Conservation (phyloP, 768 basidiomycete genomes). For the Amyloporia xantha region DNA sequence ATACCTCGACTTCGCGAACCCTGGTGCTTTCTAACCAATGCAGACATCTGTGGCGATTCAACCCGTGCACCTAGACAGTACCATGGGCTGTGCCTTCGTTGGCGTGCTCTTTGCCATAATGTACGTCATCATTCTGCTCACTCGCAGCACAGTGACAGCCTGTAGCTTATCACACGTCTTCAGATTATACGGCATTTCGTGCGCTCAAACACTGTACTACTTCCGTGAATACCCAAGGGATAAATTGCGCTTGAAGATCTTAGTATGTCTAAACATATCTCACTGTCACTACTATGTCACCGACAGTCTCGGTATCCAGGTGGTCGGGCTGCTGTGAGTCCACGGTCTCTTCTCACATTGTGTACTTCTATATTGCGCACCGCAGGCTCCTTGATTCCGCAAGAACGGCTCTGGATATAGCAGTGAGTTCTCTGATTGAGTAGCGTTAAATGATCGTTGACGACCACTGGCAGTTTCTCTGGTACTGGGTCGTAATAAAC, state of each 20-base stretch:
- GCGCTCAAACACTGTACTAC: constrained; percentile 1
- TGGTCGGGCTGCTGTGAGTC: too few species aligned
- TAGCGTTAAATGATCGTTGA: too few species aligned
- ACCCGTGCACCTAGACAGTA: constrained; percentile 1
- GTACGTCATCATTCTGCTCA: constrained; percentile 1
- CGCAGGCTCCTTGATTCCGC: not conserved
- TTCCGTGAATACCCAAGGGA: not conserved
- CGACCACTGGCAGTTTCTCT: constrained; percentile 1
- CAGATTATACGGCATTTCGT: constrained; percentile 1
- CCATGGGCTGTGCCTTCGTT: constrained; percentile 1
- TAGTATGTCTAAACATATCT: constrained; percentile 1
- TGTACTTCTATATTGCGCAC: too few species aligned
- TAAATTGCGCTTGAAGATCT: not conserved
- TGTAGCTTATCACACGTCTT: not conserved
- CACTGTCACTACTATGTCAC: too few species aligned
- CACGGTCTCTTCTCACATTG: too few species aligned
- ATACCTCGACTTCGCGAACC: too few species aligned
- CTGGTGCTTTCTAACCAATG: too few species aligned
- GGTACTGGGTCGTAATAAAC: not conserved
- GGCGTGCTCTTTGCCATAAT: not conserved
- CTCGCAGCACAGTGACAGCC: too few species aligned
- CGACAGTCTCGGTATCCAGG: too few species aligned
- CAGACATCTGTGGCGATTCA: too few species aligned
- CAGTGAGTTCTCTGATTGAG: too few species aligned
- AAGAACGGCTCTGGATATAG: not conserved